These are phyloP conservation scores for Grosmannia clavigera DNA, from an alignment of 2,329 filamentous ascomycete species.

Conservation along the genomic window DNA sequence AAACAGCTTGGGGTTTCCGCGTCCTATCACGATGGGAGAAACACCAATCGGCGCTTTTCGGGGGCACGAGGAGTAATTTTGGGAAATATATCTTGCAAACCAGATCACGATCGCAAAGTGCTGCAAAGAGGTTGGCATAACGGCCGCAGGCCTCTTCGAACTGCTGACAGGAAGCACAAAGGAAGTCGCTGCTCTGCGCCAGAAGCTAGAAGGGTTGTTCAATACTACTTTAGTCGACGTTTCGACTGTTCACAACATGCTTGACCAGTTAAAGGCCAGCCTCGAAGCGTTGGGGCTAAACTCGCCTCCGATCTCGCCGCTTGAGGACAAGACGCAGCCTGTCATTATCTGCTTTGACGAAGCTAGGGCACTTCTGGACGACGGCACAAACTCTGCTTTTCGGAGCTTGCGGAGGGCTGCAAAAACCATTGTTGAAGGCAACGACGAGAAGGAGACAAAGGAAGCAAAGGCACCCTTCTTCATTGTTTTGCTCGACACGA, in stretches of 20 bases:
- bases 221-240: background rate
- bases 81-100: background rate
- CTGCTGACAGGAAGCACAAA: background rate
- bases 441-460: background rate
- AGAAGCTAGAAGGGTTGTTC: background rate
- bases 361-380: background rate
- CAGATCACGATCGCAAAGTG: background rate
- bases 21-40: background rate
- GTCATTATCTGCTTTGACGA: constrained; percentile 3
- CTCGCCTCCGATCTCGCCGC: background rate
- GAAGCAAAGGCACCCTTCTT: background rate
- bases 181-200: background rate
- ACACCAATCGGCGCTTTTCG: background rate
- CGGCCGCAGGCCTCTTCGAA: background rate
- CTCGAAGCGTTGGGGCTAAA: background rate
- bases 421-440: background rate
- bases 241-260: too few species aligned
- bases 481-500: background rate
- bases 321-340: background rate
- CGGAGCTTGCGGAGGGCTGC: constrained; percentile 6
- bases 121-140: background rate
- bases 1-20: background rate
- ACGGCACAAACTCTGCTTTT: background rate
- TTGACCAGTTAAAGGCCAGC: background rate
- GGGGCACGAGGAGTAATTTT: background rate